A percentile compares a stretch with the other conserved stretches of the same genome.
These are phyloP conservation scores for Euclidium syriacum DNA, from an alignment of 345 rosid genomes.

Conservation along the genomic window DNA sequence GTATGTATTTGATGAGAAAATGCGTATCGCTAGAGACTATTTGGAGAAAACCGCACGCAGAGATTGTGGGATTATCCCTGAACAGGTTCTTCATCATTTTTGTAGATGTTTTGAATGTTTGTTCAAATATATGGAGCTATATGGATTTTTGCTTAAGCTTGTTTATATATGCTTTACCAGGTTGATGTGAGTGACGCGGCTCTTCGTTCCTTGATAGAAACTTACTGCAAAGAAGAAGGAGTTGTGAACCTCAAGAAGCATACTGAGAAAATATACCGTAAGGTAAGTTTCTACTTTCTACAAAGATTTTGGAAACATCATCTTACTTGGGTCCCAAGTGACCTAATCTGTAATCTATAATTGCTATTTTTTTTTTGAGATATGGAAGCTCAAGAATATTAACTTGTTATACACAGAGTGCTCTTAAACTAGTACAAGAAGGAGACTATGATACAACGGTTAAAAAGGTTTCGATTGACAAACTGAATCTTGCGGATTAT, in stretches of 20 bases:
- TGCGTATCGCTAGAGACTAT: constrained; percentile 89
- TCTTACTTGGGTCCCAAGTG: no score
- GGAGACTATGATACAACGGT: constrained; percentile 30
- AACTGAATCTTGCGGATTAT: constrained; percentile 52
- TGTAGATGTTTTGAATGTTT: no score
- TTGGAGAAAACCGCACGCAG: constrained; percentile 66
- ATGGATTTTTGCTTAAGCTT: background rate
- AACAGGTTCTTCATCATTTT: constrained; percentile 42
- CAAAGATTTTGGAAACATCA: background rate
- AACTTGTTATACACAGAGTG: no score
- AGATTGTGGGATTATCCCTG: constrained; percentile 80
- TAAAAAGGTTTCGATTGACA: constrained; percentile 52
- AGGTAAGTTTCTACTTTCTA: constrained; percentile 49
- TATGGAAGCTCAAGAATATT: no score
- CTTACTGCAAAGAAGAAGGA: constrained; percentile 91
- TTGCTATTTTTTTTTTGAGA: no score
- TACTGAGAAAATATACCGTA: constrained; percentile 85
- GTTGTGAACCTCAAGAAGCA: constrained; percentile 90
- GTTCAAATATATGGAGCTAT: no score
- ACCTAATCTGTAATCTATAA: no score
- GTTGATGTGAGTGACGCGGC: constrained; percentile 79
- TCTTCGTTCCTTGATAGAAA: constrained; percentile 71
- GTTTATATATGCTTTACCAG: constrained; percentile 35
- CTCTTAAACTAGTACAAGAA: constrained; percentile 66
- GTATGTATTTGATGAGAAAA: constrained; percentile 87